phyloP scores from a whole-genome alignment of 2,329 filamentous ascomycete genomes.

The Trichocomaceae sp. region DNA sequence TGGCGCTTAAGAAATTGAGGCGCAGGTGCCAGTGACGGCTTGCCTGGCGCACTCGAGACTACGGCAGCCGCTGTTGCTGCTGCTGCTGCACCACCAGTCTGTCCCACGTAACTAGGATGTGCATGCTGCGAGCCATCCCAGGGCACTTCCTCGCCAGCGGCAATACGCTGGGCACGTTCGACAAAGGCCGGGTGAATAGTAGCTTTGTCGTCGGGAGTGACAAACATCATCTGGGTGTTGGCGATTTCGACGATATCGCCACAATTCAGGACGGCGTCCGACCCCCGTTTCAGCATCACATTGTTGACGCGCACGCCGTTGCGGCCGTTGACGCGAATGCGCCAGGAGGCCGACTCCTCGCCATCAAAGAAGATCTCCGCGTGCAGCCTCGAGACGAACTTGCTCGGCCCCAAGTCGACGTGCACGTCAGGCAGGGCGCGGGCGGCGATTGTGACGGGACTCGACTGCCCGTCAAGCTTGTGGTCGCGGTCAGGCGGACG shows the following conservation, averaged over 20 bases:
- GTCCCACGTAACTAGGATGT: slow-evolving; percentile 22
- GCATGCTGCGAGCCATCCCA: slow-evolving; percentile 36
- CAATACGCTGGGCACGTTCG: slow-evolving; percentile 54
- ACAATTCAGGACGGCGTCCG: slow-evolving; percentile 63
- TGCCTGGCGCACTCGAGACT: slow-evolving; percentile 16
- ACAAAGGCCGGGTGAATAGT: slow-evolving; percentile 64
- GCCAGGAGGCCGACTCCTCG: slow-evolving; percentile 62
- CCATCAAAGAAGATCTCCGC: slow-evolving; percentile 69
- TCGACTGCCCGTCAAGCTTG: slow-evolving; percentile 39
- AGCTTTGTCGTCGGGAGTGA: slow-evolving; percentile 71
- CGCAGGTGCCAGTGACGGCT: slow-evolving; percentile 36
- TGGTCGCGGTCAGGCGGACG: slow-evolving; percentile 43
- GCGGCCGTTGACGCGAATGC: slow-evolving; percentile 77
- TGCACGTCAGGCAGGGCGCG: slow-evolving; percentile 54
- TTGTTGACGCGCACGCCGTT: slow-evolving; percentile 87
- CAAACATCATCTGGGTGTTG: slow-evolving; percentile 97
- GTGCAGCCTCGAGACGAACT: slow-evolving; percentile 71
- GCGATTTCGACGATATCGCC: slow-evolving; percentile 89
- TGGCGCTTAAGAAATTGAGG: slow-evolving; percentile 38
- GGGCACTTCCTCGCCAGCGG: slow-evolving; percentile 34
- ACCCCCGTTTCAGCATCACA: slow-evolving; percentile 59
- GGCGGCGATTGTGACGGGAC: slow-evolving; percentile 40
- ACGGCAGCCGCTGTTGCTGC: neutral
- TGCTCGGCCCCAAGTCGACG: slow-evolving; percentile 81
- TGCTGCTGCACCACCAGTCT: neutral